Evolutionary conservation across 1,284 basidiomycete genomes (phyloP).

Genomic region (Ceraceosorus guamensis): DNA sequence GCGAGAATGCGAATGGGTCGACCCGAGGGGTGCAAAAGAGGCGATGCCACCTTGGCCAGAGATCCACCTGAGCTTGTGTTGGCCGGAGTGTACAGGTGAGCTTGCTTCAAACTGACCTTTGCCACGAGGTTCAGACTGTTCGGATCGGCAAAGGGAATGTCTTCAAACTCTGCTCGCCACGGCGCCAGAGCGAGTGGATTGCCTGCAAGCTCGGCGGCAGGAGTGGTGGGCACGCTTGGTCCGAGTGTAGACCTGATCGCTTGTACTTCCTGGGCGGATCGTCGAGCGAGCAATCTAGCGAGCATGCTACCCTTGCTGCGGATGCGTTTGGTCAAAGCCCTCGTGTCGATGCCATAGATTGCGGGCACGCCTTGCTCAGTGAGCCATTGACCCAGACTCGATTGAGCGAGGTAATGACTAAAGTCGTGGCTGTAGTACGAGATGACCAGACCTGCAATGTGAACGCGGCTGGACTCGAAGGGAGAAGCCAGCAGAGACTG

Average conservation of each 20-base stretch:
- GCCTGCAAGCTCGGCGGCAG: conserved; percentile 9
- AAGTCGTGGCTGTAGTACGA: conserved; percentile 85
- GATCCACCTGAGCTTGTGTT: conserved; percentile 48
- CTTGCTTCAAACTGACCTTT: conserved; percentile 66
- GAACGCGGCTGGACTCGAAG: conserved; percentile 92
- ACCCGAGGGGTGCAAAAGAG: conserved; percentile 67
- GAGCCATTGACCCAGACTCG: conserved; percentile 84
- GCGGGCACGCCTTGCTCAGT: conserved; percentile 92
- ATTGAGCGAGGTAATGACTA: conserved; percentile 86
- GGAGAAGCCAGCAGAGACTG: conserved; percentile 50
- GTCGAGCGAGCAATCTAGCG: conserved; percentile 48
- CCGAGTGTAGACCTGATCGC: too few relatives aligned
- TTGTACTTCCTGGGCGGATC: not conserved
- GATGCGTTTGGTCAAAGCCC: conserved; percentile 91
- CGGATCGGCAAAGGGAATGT: conserved; percentile 78
- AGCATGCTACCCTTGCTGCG: conserved; percentile 90
- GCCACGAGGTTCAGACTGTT: conserved; percentile 87
- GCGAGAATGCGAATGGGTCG: conserved; percentile 78
- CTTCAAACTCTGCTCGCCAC: conserved; percentile 76
- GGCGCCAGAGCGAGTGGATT: conserved; percentile 1
- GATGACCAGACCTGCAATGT: conserved; percentile 83
- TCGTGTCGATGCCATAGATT: conserved; percentile 92
- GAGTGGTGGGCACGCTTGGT: conserved; percentile 26
- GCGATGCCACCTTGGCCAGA: conserved; percentile 45
- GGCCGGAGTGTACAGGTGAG: conserved; percentile 60